Base-by-base conservation (phyloP, 1,139 yeast genomes). In the Pichia sp. region DNA sequence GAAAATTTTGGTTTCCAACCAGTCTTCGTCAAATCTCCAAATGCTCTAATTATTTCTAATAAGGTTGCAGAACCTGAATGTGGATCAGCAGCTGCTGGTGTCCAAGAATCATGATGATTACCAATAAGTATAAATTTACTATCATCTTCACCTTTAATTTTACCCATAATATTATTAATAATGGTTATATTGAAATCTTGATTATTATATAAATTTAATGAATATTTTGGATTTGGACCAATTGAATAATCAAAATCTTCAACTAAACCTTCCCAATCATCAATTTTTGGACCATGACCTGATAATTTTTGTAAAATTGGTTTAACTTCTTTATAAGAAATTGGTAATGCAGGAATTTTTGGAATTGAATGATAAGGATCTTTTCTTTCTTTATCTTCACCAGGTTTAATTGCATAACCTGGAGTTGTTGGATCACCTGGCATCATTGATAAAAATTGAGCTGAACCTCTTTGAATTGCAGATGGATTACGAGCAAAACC, bases 381-480 rank as follows among this genome's bases (percentile, higher is more conserved):
- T 16, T 16, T 16, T 16, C 16, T 16, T 7, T 61, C 55, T 45
- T 82, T 67, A 32, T 84, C 77, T n/a, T 92, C 80, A 53, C 61
- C 62, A 23, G 73, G 73, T 50, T 77, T 80, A 36, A 87, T 80
- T 5, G 94, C 80, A 56, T 78, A 80, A 0, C 92, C 92, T 23
- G 95, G 95, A 4, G 95, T 83, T 3, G 95, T 80, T 35, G 96
- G 96, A 59, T 89, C 96, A 41, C 96, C 96, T 1, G 96, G 95
- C 5, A 71, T 67, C 39, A 74, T 75, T 2, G 95, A 84, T 44
- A 87, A 68, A 58, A 82, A 87, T 62, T 81, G 86, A 4, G 82
- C 92, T 48, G 90, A 80, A 1, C 96, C 96, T 58, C 96, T 73
- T 67, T 86, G 92, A 34, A 85, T 84, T 29, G 80, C 64, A 16